Evolutionary conservation across 768 basidiomycete genomes (phyloP), one percentile per base, ranked within the genome.

Genomic region (Scleroderma bovista): DNA sequence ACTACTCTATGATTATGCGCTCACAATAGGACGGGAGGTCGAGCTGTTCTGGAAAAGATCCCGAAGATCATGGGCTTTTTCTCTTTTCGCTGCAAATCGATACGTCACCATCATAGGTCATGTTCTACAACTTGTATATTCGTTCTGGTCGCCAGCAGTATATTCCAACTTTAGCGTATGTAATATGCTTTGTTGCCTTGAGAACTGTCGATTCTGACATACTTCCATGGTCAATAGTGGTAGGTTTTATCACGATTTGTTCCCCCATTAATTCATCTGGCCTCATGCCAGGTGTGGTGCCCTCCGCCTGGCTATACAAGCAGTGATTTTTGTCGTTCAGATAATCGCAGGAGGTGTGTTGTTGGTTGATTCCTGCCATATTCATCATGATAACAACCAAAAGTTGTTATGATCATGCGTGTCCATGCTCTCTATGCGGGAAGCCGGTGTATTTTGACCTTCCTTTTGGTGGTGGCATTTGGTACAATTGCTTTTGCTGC

Each of bases 1-100:
- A n/a, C 55, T 72, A 16, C 74, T 75, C 16, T 75, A 75, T 44
- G 79, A 80, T 44, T 77, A 76, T 51, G 32, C 67, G 38, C 60
- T 78, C 29, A 81, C 79, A 0, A 53, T 80, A 5, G 44, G 55
- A 1, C 44, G 52, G 26, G 80, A 81, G 51, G 63, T 75, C 9
- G 66, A 70, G 20, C 60, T 68, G 12, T 75, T 72, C 60, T 80
- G 80, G 79, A 52, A 43, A 9, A 52, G 54, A 48, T 45, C 58
- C 3, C 60, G 57, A 5, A 20, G 69, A 6, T 68, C 61, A 34
- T 71, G 65, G 64, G 65, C 58, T 1, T 61, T 64, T 2, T 58
- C 62, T 11, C 57, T 77, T 3, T 76, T 77, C 62, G 68, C 69
- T 44, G 32, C 68, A 23, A 76, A 72, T 38, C 73, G 75, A 9